A percentile compares a stretch with the other conserved stretches of the same genome.
Evolutionary conservation across 352 stramenopile genomes (phyloP).

Genomic region (Phytophthora rubi): DNA sequence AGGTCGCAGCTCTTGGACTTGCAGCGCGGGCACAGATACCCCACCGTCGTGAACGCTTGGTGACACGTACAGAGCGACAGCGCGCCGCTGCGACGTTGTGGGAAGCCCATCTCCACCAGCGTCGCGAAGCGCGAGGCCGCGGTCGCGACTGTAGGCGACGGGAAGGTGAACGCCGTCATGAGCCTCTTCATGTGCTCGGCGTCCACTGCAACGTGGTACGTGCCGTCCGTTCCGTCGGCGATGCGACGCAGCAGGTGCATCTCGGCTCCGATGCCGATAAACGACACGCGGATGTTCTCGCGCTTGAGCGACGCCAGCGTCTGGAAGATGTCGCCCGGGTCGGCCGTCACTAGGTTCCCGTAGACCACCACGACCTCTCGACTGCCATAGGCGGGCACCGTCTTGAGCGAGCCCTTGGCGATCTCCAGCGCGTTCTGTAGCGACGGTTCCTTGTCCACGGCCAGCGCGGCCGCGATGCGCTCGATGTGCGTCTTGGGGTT

Average conservation of each 20-base stretch:
- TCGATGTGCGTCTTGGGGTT: conserved; percentile 90
- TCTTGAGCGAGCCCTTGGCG: conserved; percentile 91
- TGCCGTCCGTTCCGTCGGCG: conserved; percentile 92
- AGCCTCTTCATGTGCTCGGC: conserved; percentile 92
- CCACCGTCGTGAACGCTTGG: conserved; percentile 88
- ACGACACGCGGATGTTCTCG: conserved; percentile 92
- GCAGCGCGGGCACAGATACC: conserved; percentile 95
- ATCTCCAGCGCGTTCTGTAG: conserved; percentile 93
- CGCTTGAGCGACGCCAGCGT: conserved; percentile 91
- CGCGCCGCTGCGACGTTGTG: conserved; percentile 70
- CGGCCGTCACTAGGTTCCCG: conserved; percentile 94
- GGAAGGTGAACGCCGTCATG: conserved; percentile 94
- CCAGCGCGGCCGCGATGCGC: conserved; percentile 65
- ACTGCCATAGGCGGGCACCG: conserved; percentile 86
- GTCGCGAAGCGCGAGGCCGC: conserved; percentile 71
- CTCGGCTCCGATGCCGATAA: conserved; percentile 95
- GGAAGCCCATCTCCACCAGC: conserved; percentile 88
- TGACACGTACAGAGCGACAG: conserved; percentile 89
- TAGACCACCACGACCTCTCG: conserved; percentile 95
- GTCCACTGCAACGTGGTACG: conserved; percentile 95
- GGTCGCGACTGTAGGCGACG: conserved; percentile 88
- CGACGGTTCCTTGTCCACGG: conserved; percentile 87
- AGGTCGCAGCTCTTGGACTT: conserved; percentile 95
- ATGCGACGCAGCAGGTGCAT: conserved; percentile 90
- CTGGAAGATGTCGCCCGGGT: conserved; percentile 96